Base-by-base conservation (phyloP, 1,284 basidiomycete species). In the Mycosarcoma mackinlayi region DNA sequence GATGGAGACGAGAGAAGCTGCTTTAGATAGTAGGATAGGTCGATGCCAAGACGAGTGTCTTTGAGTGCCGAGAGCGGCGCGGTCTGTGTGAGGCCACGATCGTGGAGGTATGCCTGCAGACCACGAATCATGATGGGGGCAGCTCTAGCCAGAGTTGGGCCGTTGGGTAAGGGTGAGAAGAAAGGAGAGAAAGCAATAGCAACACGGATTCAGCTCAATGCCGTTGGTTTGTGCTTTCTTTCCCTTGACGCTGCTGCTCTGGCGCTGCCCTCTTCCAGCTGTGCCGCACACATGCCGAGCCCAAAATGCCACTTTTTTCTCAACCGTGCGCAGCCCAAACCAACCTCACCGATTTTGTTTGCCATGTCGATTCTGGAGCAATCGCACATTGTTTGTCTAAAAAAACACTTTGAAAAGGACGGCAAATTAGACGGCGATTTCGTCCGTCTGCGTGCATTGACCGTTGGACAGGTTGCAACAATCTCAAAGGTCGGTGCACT, bases 21-120 rank as follows among this genome's bases (percentile, higher is more conserved):
- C 51, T 90, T 87, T 42, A 98, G 87, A 84, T 98, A 98, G 84
- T 91, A 89, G 14, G 92, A 90, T 7, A 94, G 92, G 86, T 99
- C 96, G 82, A 99, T 98, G 45, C 95, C 95, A 25, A 99, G 89
- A 50, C 96, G 91, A 51, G 94, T 93, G 83, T 96, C 93, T 44
- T 91, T 88, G 52, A 99, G 87, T 6, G 91, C 88, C 61, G 88
- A 89, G 53, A 99, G 88, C 24, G 92, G 89, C 51, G 91, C 89
- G 44, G 89, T 90, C 84, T 92, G 90, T 64, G 91, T 84, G 78
- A 95, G 90, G 84, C 93, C 92, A 83, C 92, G 89, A 85, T 95
- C 93, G 28, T 87, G 84, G 75, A 97, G 59, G 19, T 54, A 75
- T 24, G 70, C 65, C 58, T 71, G 68, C 21, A 71, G 55, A 13